A percentile compares a stretch with the other conserved stretches of the same genome.
phyloP scores from a whole-genome alignment of 441 rosid genomes.

The Rhodomyrtus psidioides region DNA sequence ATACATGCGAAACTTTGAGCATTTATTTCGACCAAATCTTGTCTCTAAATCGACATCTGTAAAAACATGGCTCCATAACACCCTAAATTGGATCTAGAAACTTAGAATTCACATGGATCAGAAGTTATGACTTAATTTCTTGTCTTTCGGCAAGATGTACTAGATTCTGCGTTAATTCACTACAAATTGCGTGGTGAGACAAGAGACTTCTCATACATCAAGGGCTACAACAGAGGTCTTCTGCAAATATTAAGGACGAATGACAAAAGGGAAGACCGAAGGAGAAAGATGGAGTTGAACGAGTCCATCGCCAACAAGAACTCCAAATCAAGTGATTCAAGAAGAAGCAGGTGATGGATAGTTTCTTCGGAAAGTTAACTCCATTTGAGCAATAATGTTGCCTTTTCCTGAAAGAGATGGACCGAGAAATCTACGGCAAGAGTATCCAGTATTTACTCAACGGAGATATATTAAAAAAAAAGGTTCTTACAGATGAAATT shows the following conservation, averaged over 20 bases:
- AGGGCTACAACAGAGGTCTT: too few species aligned
- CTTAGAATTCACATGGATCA: background rate
- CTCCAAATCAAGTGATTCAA: too few species aligned
- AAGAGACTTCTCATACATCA: background rate
- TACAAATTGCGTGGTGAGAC: too few species aligned
- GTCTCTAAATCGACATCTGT: too few species aligned
- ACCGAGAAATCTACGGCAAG: background rate
- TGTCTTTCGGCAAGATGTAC: too few species aligned
- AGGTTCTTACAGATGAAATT: background rate
- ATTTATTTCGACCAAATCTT: background rate
- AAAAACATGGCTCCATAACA: too few species aligned
- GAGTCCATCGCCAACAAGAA: too few species aligned
- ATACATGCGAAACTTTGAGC: background rate
- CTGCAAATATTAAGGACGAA: too few species aligned
- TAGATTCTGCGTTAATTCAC: too few species aligned
- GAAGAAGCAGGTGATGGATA: background rate
- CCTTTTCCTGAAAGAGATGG: background rate
- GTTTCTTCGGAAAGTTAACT: background rate
- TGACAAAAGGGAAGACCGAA: background rate
- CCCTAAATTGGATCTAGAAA: background rate
- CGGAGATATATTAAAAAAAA: background rate
- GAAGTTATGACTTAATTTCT: background rate
- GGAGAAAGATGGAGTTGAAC: too few species aligned
- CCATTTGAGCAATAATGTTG: background rate
- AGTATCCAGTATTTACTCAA: background rate